Evolutionary conservation across 2,329 filamentous ascomycete species (phyloP).

Genomic region (Gliomastix tumulicola): DNA sequence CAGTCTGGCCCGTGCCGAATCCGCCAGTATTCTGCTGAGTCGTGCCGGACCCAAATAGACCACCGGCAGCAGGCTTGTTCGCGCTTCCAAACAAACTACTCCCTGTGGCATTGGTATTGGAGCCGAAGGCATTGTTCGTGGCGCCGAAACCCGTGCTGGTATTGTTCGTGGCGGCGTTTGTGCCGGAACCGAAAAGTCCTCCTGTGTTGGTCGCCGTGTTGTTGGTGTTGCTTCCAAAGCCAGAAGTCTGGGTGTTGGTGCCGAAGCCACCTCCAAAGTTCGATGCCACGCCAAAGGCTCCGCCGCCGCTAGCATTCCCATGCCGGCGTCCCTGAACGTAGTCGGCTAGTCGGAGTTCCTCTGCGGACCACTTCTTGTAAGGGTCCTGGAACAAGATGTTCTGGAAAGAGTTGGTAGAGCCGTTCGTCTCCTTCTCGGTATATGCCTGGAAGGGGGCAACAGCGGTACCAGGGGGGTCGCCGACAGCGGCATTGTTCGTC

Average conservation of each 20-base stretch:
- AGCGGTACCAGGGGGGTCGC: conserved; percentile 63
- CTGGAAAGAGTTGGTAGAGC: conserved; percentile 57
- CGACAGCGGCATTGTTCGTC: conserved; percentile 36
- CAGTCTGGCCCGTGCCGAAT: no score
- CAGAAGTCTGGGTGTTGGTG: conserved; percentile 19
- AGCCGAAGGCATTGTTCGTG: conserved; percentile 17
- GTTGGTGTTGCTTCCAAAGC: conserved; percentile 33
- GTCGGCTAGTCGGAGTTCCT: conserved; percentile 75
- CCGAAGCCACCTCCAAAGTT: conserved; percentile 46
- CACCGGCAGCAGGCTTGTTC: conserved; percentile 17
- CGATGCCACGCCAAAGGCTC: conserved; percentile 67
- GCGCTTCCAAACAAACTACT: conserved; percentile 3
- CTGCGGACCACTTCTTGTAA: conserved; percentile 88
- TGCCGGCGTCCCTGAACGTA: conserved; percentile 81
- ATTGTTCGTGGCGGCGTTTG: conserved; percentile 18
- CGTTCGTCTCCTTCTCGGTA: conserved; percentile 66
- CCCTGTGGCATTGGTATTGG: background rate
- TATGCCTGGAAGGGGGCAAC: conserved; percentile 61
- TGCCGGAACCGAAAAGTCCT: conserved; percentile 36
- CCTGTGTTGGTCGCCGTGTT: conserved; percentile 15
- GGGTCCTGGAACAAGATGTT: conserved; percentile 72
- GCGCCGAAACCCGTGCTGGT: conserved; percentile 5
- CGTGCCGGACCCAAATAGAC: conserved; percentile 40
- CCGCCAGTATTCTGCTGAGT: no score
- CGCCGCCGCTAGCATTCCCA: conserved; percentile 75